Base-by-base conservation (phyloP, 495 filamentous ascomycete species). In the Penicillium chermesinum region DNA sequence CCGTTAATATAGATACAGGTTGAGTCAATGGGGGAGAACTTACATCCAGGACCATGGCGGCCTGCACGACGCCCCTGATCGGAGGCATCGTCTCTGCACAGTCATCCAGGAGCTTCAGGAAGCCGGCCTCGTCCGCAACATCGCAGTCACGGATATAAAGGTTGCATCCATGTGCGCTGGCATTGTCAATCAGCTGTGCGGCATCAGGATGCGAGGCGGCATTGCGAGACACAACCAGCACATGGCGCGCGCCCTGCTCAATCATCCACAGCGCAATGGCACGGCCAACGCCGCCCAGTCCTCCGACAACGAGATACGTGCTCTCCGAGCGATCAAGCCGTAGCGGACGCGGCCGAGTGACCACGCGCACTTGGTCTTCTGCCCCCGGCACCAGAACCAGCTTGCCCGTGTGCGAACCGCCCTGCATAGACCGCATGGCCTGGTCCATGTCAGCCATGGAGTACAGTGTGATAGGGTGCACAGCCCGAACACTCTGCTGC, bases 391-490 rank as follows among this genome's bases (percentile, higher is more conserved):
- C 20, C 15, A 38, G 16, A 20, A 46, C 33, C 5, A 46, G 17
- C 33, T 46, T 46, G 33, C 43, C 43, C 43, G 37, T 46, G 34
- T 46, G 43, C 19, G 34, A 36, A 9, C 43, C 43, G 17, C 32
- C 36, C 43, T 46, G 43, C 9, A 46, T 17, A 7, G 22, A 20
- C 13, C 43, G 43, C 32, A 46, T 36, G 30, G 43, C 43, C 27
- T 46, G 34, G 5, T 13, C 43, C 19, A 46, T 15, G 7, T 46
- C 43, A 33, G 32, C 43, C 43, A 46, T 46, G 3, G 41, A 19
- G 41, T 34, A 44, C 2, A 32, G 16, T 7, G 41, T 44, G 14
- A 44, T 33, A 6, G 41, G 41, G 27, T 34, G 25, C 27, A 44
- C 41, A 13, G 41, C n/a, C n/a, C n/a, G n/a, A n/a, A n/a, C n/a